phyloP scores from a whole-genome alignment of 176 grass and related monocot genomes.

The Lolium perenne region DNA sequence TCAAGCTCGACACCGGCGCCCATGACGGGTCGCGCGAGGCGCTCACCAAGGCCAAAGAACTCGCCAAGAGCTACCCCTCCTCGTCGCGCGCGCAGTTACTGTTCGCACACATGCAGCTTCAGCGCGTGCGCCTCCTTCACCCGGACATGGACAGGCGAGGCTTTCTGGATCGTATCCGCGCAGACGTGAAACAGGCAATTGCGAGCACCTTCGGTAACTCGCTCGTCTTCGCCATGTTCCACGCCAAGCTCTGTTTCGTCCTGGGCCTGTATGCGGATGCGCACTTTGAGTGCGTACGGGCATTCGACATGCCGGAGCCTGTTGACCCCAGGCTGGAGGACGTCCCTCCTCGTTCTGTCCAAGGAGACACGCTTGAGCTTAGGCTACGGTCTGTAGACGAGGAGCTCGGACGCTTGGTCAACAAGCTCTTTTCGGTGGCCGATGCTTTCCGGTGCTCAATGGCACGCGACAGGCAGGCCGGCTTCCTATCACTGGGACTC shows the following conservation, averaged over 20 bases:
- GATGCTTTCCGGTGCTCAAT: not conserved
- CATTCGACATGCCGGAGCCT: not conserved
- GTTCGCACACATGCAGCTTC: not conserved
- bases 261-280: not conserved
- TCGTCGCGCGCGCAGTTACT: not conserved
- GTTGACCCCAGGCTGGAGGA: not conserved
- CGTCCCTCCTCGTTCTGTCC: not conserved
- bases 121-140: not conserved
- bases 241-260: not conserved
- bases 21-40: no score
- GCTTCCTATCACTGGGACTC: constrained; percentile 10
- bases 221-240: not conserved
- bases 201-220: not conserved
- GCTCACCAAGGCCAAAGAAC: no score
- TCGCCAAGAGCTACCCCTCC: not conserved
- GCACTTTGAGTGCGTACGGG: not conserved
- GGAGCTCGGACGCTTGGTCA: not conserved
- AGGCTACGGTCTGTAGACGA: not conserved
- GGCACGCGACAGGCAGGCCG: not conserved
- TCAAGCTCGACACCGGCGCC: not conserved
- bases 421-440: not conserved
- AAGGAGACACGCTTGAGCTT: not conserved
- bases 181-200: not conserved
- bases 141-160: not conserved
- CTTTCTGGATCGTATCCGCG: not conserved